Percentiles rank a stretch among this genome's conserved stretches.
Evolutionary conservation across 177 flowering plant species (phyloP).

Genomic region (Tripterygium wilfordii): DNA sequence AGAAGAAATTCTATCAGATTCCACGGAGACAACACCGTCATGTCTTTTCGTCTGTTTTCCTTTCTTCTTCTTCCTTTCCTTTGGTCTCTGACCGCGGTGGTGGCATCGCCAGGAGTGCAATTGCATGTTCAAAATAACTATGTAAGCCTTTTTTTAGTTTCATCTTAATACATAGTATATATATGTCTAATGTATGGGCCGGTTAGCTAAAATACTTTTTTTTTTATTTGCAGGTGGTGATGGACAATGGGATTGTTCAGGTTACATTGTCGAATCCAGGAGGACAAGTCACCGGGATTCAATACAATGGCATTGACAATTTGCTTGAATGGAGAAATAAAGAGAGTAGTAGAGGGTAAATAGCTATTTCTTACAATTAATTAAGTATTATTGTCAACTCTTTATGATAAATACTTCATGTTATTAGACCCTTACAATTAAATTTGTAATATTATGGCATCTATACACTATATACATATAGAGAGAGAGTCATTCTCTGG

Average conservation of each 20-base stretch:
- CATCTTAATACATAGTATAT: not conserved
- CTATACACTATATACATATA: too few relatives aligned
- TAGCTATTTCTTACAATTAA: too few relatives aligned
- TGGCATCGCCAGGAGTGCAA: conserved; percentile 7
- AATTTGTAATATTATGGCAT: too few relatives aligned
- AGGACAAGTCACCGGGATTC: conserved; percentile 44
- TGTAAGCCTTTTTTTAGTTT: not conserved
- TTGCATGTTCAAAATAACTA: conserved; percentile 7
- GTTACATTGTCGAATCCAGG: conserved; percentile 54
- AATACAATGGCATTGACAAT: conserved; percentile 44
- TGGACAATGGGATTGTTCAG: conserved; percentile 53
- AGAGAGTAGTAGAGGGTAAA: conserved; percentile 49
- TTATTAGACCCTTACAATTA: too few relatives aligned
- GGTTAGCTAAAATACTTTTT: not conserved
- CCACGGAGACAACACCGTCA: too few relatives aligned
- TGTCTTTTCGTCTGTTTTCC: too few relatives aligned
- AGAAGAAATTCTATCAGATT: too few relatives aligned
- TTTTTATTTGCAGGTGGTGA: conserved; percentile 25
- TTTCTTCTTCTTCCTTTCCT: too few relatives aligned
- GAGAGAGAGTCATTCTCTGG: too few relatives aligned
- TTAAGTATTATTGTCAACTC: too few relatives aligned
- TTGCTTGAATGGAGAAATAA: conserved; percentile 39
- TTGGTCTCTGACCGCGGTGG: conserved; percentile 1
- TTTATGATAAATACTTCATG: too few relatives aligned
- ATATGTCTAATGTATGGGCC: not conserved